Conservation (phyloP, 495 filamentous ascomycete species). For the Penicillium cinerascens region DNA sequence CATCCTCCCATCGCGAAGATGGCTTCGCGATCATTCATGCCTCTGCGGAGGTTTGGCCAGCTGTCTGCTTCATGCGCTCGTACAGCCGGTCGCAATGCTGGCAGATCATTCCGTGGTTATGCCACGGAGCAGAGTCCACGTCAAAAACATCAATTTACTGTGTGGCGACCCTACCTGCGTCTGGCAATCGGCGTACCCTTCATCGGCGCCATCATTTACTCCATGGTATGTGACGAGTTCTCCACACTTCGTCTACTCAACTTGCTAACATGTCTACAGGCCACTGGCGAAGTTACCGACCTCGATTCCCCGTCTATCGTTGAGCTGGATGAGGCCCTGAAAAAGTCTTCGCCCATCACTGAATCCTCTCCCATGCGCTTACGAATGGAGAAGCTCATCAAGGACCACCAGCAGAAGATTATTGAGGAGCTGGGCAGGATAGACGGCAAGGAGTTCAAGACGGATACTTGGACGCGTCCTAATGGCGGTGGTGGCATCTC, state of each 20-base stretch:
- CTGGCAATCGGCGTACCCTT: constrained; percentile 60
- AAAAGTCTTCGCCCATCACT: constrained; percentile 39
- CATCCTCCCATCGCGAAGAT: constrained; percentile 28
- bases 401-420: constrained; percentile 84
- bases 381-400: constrained; percentile 94
- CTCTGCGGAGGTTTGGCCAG: constrained; percentile 38
- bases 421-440: constrained; percentile 73
- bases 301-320: constrained; percentile 57
- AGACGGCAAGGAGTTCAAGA: constrained; percentile 75
- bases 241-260: background rate
- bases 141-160: constrained; percentile 34
- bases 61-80: constrained; percentile 24
- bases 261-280: constrained; percentile 23
- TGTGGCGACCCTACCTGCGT: constrained; percentile 52
- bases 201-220: constrained; percentile 60
- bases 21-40: constrained; percentile 36
- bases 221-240: constrained; percentile 50
- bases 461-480: constrained; percentile 84
- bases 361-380: constrained; percentile 89
- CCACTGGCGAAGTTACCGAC: constrained; percentile 49
- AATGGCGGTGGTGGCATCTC: constrained; percentile 84
- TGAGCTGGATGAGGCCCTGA: constrained; percentile 45
- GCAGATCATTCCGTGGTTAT: constrained; percentile 27
- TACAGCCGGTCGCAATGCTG: constrained; percentile 16
- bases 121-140: constrained; percentile 25